Evolutionary conservation across 805 yeast genomes (phyloP), one percentile per base, ranked within the genome.

Genomic region (Yamadazyma scolyti): DNA sequence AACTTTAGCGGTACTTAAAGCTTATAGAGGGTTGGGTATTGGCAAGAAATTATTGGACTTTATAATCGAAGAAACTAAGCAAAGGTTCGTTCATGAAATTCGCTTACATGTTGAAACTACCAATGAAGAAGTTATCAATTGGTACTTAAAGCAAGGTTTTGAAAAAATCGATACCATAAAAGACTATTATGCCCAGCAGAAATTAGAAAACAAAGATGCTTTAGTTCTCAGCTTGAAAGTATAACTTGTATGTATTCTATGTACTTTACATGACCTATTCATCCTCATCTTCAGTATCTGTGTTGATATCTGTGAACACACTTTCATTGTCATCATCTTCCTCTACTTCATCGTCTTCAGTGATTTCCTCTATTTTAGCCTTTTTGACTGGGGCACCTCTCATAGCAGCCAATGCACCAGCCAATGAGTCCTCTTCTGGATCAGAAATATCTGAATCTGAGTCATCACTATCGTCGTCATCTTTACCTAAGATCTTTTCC

Each of bases 341-440:
- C 17, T 54, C 61, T 7, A 44, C 54, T 11, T 28, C 40, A 8
- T 25, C 34, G 12, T 33, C 46, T 20, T 45, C 44, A 5, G 31
- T 34, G 8, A 40, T 25, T 15, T 32, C 37, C 17, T 33, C 32
- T 6, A 31, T 27, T 13, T 33, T 24, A 7, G 27, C 15, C 40
- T 61, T 71, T 43, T 69, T 68, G 9, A 73, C 81, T 6, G 64
- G 58, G 25, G 72, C 76, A 16, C 89, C 90, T 42, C 81, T 73
- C 55, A 81, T 52, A 28, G 75, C 72, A 4, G 87, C 84, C 59
- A 82, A 60, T 0, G 86, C 83, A 23, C 87, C 89, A 8, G 86
- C 89, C 39, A 82, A 54, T 2, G 83, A 66, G 48, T 81, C 89
- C 48, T 82, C 89, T 32, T 76, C 84, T 3, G 87, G 82, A 32